phyloP scores from a whole-genome alignment of 1,284 basidiomycete genomes.

The Neonothopanus nambi region DNA sequence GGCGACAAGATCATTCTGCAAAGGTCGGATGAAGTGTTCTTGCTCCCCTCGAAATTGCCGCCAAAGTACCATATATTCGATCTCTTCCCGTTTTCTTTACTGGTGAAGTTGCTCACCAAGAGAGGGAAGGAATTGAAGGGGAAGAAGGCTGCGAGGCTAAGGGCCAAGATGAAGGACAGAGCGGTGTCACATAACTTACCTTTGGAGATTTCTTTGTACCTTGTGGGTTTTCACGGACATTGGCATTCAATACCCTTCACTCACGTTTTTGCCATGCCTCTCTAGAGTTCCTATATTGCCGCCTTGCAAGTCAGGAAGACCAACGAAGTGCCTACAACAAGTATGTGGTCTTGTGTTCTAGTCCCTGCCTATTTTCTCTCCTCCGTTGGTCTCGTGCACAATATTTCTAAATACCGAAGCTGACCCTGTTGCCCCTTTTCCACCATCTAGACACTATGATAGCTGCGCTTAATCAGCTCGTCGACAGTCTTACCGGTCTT shows the following conservation, averaged over 20 bases:
- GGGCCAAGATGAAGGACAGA: constrained; percentile 48
- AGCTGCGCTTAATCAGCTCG: constrained; percentile 53
- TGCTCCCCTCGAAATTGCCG: constrained; percentile 60
- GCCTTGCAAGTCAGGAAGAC: constrained; percentile 59
- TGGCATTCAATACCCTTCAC: background rate
- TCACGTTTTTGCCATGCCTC: constrained; percentile 7
- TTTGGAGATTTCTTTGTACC: constrained; percentile 71
- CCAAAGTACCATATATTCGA: constrained; percentile 67
- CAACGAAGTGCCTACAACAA: constrained; percentile 66
- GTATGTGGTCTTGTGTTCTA: constrained; percentile 35
- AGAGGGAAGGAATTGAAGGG: constrained; percentile 53
- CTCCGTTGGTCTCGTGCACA: too few relatives aligned
- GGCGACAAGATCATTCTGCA: constrained; percentile 30
- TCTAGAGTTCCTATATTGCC: constrained; percentile 65
- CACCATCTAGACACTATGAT: constrained; percentile 49
- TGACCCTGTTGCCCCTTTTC: background rate
- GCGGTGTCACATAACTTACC: constrained; percentile 67
- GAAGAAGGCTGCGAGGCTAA: constrained; percentile 54
- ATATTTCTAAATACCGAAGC: background rate
- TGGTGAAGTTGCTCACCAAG: constrained; percentile 48
- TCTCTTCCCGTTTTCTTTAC: constrained; percentile 67
- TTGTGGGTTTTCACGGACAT: constrained; percentile 44
- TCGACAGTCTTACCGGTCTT: constrained; percentile 68
- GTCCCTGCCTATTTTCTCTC: constrained; percentile 1
- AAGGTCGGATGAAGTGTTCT: constrained; percentile 42